Conservation (phyloP, 2,329 filamentous ascomycete genomes). For the Zasmidium angulare region DNA sequence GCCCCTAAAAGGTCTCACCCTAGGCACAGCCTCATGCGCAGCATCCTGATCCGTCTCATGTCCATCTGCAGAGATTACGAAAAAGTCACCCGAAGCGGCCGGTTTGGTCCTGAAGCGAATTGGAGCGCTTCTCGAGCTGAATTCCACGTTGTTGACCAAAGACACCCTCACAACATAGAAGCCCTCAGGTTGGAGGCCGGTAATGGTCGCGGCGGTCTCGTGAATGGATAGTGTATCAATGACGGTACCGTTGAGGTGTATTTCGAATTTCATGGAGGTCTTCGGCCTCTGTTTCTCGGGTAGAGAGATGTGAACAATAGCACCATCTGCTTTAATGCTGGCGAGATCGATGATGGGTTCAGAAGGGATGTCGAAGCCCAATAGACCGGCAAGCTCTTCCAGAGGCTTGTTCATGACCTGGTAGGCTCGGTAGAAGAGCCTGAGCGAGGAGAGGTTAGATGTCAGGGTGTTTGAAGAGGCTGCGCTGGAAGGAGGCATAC, state of each 20-base stretch:
- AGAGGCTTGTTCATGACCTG: constrained; percentile 89
- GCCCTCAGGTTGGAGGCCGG: constrained; percentile 78
- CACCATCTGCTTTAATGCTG: constrained; percentile 81
- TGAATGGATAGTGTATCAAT: constrained; percentile 80
- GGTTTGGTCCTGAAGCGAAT: constrained; percentile 74
- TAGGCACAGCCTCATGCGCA: constrained; percentile 50
- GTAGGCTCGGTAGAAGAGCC: constrained; percentile 76
- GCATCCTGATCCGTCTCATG: constrained; percentile 40
- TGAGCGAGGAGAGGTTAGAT: constrained; percentile 3
- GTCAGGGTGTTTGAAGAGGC: neutral
- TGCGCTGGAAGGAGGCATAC: constrained; percentile 8
- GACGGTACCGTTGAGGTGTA: constrained; percentile 81
- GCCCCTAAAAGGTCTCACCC: constrained; percentile 50
- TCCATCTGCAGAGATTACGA: constrained; percentile 30
- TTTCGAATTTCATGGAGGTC: constrained; percentile 80
- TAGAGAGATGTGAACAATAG: constrained; percentile 85
- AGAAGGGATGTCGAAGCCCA: constrained; percentile 87
- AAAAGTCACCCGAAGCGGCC: constrained; percentile 45
- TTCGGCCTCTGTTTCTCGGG: constrained; percentile 46
- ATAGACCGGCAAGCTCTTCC: constrained; percentile 82
- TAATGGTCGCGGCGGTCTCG: constrained; percentile 88
- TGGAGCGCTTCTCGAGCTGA: constrained; percentile 83
- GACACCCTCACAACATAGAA: constrained; percentile 95
- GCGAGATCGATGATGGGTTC: constrained; percentile 87
- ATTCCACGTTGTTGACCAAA: constrained; percentile 86